Evolutionary conservation across 352 stramenopile species (phyloP), one percentile per base, ranked within the genome.

Genomic region (Thraustotheca clavata): DNA sequence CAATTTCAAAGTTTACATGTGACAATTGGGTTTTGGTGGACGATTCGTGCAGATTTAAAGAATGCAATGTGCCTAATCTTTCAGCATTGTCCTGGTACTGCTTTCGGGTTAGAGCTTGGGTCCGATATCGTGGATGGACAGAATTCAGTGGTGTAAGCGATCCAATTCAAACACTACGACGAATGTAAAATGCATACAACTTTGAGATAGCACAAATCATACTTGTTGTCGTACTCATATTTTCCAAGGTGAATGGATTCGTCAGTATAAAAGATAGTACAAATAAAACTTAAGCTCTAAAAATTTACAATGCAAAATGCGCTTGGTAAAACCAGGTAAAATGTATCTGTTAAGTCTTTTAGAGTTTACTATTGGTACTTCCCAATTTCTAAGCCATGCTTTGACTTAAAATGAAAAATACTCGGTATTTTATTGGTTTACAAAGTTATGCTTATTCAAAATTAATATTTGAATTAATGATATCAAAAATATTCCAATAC

Each of bases 41-140:
- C 8, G 24, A 72, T 60, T 4, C 61, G 20, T 35, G 18, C 16
- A 9, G 11, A 24, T 22, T 0, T 31, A 49, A 6, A 5, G 2
- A 0, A 26, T 69, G 22, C 46, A 55, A 31, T 35, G 52, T 18
- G 49, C 69, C 14, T 27, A 39, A 62, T 72, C 60, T 72, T 49
- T 41, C 61, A 48, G 27, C 59, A 20, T 54, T 76, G 0, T 60
- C 59, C 1, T 74, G 65, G 43, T 76, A 76, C 55, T 71, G 68
- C 49, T 73, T 76, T 33, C 71, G 71, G 16, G 63, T 76, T 8
- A 63, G 68, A 11, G 69, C 70, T 24, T 54, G 54, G 57, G 47
- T 65, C 12, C 57, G 57, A n/a, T 35, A 65, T 22, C 57, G 57
- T 26, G 57, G 57, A 3, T 65, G 57, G 57, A 65, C 57, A 18